Base-by-base conservation (phyloP, 345 rosid genomes). In the Salix viminalis region DNA sequence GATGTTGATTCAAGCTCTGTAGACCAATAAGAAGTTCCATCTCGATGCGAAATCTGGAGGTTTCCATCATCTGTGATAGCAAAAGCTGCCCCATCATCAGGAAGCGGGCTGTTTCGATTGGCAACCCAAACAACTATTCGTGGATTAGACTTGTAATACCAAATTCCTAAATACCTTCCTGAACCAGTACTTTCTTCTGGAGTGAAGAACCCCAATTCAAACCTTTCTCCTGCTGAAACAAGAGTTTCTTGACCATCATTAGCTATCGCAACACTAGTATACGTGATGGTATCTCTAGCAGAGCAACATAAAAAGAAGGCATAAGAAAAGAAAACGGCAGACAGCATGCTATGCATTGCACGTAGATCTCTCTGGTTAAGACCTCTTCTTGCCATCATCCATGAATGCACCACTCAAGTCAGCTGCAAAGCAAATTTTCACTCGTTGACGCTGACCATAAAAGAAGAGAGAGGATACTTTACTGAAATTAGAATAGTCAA, bases 121-220 rank as follows among this genome's bases (percentile, higher is more conserved):
- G 89, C 89, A 58, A 89, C 85, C 90, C 89, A 89, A 2, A 86
- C 84, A 69, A 86, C 58, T 34, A 72, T 78, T 7, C 18, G 65
- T 71, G 85, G 85, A 24, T 76, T 48, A 12, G 69, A 71, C 32
- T 64, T 9, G 69, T 80, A 26, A 69, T 72, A 81, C 91, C 92
- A 87, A 42, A 89, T 79, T 7, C 88, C 92, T 5, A 87, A 46
- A 52, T 87, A 87, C 52, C 88, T 78, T 76, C 72, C 72, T 5
- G 4, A 0, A 74, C 28, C 75, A 5, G 73, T 64, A 76, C 79
- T 86, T 75, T 81, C 88, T 42, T 54, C 66, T 13, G 88, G 87
- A 74, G 83, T 78, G 76, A 90, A 90, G 84, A 90, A 79, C 4
- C 85, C 85, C 5, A 83, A 79, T 67, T 83, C 78, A 62, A 83